phyloP scores from a whole-genome alignment of 2,329 filamentous ascomycete genomes.

The Clathrospora elynae region DNA sequence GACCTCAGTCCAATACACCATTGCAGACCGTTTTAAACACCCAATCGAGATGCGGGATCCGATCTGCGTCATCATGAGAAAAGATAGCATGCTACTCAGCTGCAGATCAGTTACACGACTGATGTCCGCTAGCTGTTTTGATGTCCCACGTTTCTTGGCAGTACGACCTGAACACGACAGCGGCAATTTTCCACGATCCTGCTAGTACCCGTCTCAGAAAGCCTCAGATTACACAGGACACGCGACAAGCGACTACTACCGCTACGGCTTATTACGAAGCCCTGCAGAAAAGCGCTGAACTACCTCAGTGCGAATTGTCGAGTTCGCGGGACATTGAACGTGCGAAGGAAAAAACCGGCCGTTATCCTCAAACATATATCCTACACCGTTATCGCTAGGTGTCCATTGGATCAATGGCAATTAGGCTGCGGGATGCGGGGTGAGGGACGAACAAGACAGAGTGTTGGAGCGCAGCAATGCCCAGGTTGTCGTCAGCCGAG shows the following conservation, averaged over 20 bases:
- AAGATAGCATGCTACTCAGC: conserved; percentile 1
- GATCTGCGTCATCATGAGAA: conserved; percentile 5
- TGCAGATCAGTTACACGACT: conserved; percentile 15
- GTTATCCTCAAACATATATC: not conserved
- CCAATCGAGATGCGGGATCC: conserved; percentile 4
- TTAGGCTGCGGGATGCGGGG: conserved; percentile 12
- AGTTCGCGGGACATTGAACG: not conserved
- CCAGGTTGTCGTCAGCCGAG: not conserved
- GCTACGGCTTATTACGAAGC: not conserved
- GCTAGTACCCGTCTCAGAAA: conserved; percentile 9
- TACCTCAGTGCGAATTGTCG: not conserved
- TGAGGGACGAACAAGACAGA: conserved; percentile 2
- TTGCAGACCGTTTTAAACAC: conserved; percentile 3
- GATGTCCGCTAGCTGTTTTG: conserved; percentile 8
- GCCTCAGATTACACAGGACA: conserved; percentile 6
- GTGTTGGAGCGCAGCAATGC: not conserved
- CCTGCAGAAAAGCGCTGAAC: not conserved
- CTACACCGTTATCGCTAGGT: conserved; percentile 16
- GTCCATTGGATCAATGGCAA: conserved; percentile 17
- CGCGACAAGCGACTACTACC: conserved; percentile 13
- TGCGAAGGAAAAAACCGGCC: not conserved
- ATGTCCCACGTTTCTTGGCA: conserved; percentile 19
- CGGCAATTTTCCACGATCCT: conserved; percentile 12
- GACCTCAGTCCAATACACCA: conserved; percentile 9
- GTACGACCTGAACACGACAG: conserved; percentile 8